phyloP scores from a whole-genome alignment of 805 yeast genomes.

The Suhomyces xylopsoci region DNA sequence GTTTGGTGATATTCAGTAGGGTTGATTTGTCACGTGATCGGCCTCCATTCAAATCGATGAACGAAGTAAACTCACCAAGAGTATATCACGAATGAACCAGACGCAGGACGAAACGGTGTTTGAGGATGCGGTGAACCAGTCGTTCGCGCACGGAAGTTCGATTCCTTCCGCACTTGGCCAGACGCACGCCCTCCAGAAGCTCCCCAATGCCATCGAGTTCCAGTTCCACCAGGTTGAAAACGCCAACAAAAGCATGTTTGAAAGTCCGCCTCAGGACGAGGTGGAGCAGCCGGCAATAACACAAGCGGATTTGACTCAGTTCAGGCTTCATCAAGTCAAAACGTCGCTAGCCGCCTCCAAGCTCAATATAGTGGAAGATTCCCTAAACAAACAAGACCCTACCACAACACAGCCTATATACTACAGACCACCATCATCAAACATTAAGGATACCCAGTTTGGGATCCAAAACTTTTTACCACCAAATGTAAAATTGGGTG shows the following conservation, averaged over 20 bases:
- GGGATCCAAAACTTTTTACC: conserved; percentile 28
- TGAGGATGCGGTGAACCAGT: conserved; percentile 12
- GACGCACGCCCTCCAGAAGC: conserved; percentile 6
- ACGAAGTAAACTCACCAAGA: too few species aligned
- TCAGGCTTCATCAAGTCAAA: conserved; percentile 3
- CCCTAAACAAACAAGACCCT: not conserved
- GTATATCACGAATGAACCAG: not conserved
- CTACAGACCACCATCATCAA: conserved; percentile 30
- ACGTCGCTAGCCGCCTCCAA: not conserved
- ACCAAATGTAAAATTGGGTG: conserved; percentile 12
- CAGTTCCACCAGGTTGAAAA: conserved; percentile 3
- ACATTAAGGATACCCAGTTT: conserved; percentile 20
- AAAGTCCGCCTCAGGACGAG: not conserved
- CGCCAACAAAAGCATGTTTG: not conserved
- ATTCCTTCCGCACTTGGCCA: not conserved
- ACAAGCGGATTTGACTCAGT: conserved; percentile 1
- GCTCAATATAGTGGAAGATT: not conserved
- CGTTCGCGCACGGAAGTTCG: conserved; percentile 2
- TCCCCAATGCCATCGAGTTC: conserved; percentile 10
- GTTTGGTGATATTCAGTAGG: too few species aligned
- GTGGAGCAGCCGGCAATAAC: not conserved
- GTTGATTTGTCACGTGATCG: too few species aligned
- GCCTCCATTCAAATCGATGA: too few species aligned
- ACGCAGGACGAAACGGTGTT: conserved; percentile 10
- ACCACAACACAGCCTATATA: conserved; percentile 21